Conservation (phyloP, 768 basidiomycete species). For the Mrakia gelida region DNA sequence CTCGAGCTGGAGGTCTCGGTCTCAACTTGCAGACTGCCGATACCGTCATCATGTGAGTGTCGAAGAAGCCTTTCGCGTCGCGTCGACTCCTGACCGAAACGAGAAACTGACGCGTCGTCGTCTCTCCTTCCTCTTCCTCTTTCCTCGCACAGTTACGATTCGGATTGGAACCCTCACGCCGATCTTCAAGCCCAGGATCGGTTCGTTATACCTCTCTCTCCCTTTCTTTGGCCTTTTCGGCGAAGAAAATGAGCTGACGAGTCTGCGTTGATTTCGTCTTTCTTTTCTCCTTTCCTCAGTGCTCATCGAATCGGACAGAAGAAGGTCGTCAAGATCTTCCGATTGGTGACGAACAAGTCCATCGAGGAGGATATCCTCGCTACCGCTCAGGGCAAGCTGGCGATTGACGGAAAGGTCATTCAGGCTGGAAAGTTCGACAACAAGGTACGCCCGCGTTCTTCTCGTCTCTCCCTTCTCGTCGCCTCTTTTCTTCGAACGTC, state of each 20-base stretch:
- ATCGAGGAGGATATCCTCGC: slow-evolving; percentile 97
- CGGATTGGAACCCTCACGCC: too few relatives aligned
- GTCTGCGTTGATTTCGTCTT: too few relatives aligned
- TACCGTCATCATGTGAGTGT: slow-evolving; percentile 70
- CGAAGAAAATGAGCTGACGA: too few relatives aligned
- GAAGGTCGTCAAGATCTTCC: slow-evolving; percentile 90
- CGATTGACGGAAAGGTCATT: slow-evolving; percentile 98
- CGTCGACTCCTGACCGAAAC: slow-evolving; percentile 66
- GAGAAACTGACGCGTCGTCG: slow-evolving; percentile 70
- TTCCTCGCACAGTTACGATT: too few relatives aligned
- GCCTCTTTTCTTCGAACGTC: too few relatives aligned
- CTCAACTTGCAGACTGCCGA: slow-evolving; percentile 94
- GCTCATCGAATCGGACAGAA: slow-evolving; percentile 99
- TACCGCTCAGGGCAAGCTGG: slow-evolving; percentile 89
- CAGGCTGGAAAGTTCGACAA: slow-evolving; percentile 99
- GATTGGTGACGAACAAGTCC: slow-evolving; percentile 96
- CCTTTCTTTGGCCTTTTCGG: background rate
- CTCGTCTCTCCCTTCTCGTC: too few relatives aligned
- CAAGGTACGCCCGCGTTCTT: slow-evolving; percentile 47
- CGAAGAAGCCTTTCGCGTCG: too few relatives aligned
- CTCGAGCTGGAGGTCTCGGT: slow-evolving; percentile 86
- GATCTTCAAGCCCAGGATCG: background rate
- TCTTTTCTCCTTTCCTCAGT: background rate
- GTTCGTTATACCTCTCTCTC: background rate
- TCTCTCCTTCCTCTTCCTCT: background rate